Evolutionary conservation across 2,329 filamentous ascomycete genomes (phyloP).

Genomic region (Botryosphaeria dothidea): DNA sequence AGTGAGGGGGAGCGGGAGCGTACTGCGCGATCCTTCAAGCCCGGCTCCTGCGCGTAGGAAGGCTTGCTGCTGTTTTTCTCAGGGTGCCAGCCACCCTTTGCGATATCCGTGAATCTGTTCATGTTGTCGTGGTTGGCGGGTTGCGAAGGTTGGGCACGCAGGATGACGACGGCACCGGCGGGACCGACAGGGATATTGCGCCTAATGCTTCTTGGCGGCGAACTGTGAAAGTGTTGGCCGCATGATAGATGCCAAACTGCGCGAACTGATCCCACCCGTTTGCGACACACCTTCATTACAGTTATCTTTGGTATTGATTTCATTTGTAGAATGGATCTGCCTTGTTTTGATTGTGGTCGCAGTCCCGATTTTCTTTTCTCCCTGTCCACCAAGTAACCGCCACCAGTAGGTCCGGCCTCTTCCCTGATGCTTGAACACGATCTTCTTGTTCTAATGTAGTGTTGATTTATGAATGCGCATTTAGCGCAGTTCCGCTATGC

Average conservation of each 20-base stretch:
- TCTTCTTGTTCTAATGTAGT: background rate
- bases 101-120: slow-evolving; percentile 39
- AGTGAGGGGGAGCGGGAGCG: background rate
- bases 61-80: slow-evolving; percentile 28
- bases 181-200: background rate
- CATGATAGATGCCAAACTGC: no score
- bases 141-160: slow-evolving; percentile 11
- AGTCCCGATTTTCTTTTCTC: no score
- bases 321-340: no score
- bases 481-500: slow-evolving; percentile 4
- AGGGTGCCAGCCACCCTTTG: slow-evolving; percentile 54
- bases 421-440: background rate
- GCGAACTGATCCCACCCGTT: no score
- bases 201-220: background rate
- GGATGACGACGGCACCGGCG: slow-evolving; percentile 2
- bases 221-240: background rate
- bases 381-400: no score
- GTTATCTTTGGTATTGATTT: no score
- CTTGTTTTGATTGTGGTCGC: no score
- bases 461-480: background rate
- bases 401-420: no score
- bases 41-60: background rate
- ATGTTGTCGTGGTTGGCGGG: slow-evolving; percentile 25
- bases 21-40: slow-evolving; percentile 11
- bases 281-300: no score